These are phyloP conservation scores for Elongisporangium anandrum DNA, from an alignment of 352 stramenopile genomes.

Conservation along the genomic window DNA sequence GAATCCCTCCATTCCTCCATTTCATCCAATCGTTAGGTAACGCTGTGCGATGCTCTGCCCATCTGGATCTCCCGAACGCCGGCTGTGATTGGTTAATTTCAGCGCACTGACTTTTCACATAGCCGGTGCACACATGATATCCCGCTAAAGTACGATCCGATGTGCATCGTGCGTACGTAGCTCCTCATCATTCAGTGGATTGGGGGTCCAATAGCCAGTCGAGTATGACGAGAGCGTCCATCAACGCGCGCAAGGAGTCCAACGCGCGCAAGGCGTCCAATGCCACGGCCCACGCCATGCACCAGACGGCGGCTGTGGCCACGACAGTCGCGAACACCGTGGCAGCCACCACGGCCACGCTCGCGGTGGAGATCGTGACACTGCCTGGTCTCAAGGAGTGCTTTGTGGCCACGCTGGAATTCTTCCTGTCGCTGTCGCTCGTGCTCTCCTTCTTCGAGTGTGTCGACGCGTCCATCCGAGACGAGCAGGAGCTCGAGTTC, in stretches of 20 bases:
- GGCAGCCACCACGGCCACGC: not conserved
- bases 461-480: slow-evolving; percentile 19
- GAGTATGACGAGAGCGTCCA: not conserved
- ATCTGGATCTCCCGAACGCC: not conserved
- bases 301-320: not conserved
- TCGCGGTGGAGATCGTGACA: not conserved
- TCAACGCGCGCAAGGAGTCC: not conserved
- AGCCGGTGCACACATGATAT: not conserved
- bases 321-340: not conserved
- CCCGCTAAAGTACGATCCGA: not conserved
- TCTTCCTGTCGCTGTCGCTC: slow-evolving; percentile 53
- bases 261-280: not conserved
- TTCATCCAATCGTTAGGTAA: not conserved
- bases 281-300: not conserved
- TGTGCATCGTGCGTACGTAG: not conserved
- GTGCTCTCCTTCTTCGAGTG: slow-evolving; percentile 53
- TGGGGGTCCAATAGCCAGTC: not conserved
- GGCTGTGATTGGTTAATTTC: not conserved
- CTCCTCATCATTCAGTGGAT: not conserved
- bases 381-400: slow-evolving; percentile 25
- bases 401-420: slow-evolving; percentile 39
- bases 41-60: too few species aligned
- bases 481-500: slow-evolving; percentile 45
- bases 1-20: not conserved
- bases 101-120: not conserved